These are phyloP conservation scores for Gonapodya sp. DNA, from an alignment of 192 early-diverging fungal genomes.

Conservation along the genomic window DNA sequence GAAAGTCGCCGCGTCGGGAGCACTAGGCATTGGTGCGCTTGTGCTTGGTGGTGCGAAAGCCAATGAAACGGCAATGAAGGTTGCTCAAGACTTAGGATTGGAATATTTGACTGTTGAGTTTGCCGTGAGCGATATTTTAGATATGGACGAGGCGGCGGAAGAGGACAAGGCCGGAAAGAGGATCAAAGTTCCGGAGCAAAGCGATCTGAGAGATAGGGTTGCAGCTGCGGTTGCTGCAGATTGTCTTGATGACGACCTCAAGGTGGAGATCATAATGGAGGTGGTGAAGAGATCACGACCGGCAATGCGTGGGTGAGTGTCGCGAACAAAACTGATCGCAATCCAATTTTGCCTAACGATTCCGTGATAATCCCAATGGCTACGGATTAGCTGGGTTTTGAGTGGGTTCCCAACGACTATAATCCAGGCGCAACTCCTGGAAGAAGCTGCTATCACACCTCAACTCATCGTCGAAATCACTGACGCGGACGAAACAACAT, in stretches of 20 bases:
- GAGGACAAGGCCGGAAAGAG: not conserved
- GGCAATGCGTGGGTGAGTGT: not conserved
- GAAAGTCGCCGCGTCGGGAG: not conserved
- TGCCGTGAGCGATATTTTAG: not conserved
- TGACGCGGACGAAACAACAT: conserved; percentile 17
- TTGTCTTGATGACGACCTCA: not conserved
- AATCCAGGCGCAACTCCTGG: conserved; percentile 29
- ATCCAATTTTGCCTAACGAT: too few species aligned
- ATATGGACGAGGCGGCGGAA: not conserved
- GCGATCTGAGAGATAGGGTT: not conserved
- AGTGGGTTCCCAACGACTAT: conserved; percentile 41
- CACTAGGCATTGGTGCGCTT: not conserved
- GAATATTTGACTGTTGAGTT: not conserved
- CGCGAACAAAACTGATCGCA: too few species aligned
- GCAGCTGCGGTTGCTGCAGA: not conserved
- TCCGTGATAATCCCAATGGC: too few species aligned
- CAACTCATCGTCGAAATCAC: conserved; percentile 32
- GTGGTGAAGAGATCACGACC: not conserved
- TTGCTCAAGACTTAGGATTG: not conserved
- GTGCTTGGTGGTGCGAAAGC: not conserved
- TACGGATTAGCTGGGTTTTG: conserved; percentile 33
- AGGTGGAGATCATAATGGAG: not conserved
- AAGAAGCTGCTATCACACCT: conserved; percentile 30
- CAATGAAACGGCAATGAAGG: not conserved
- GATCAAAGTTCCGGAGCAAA: not conserved